Conservation (phyloP, 306 rosid species). For the Alnus glutinosa region DNA sequence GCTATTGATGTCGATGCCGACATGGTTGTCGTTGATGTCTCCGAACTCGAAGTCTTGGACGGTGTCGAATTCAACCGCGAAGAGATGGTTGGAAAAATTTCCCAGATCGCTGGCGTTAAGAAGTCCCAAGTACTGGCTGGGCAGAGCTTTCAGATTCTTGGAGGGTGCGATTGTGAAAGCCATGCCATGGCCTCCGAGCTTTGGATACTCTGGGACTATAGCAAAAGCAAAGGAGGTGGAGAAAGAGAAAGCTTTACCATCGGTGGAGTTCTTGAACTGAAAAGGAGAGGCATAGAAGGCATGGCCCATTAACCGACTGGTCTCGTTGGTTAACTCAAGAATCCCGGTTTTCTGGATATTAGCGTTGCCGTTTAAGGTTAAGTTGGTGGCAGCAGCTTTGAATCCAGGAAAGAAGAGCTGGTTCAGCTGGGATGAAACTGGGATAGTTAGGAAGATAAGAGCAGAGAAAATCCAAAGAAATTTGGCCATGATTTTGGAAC, state of each 20-base stretch:
- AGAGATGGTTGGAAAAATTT: conserved; percentile 62
- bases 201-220: conserved; percentile 75
- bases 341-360: conserved; percentile 47
- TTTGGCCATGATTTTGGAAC: conserved; percentile 32
- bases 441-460: conserved; percentile 31
- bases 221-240: conserved; percentile 66
- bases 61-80: conserved; percentile 83
- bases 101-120: conserved; percentile 57
- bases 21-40: conserved; percentile 83
- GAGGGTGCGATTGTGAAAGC: conserved; percentile 64
- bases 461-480: conserved; percentile 24
- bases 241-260: conserved; percentile 64
- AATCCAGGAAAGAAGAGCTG: conserved; percentile 58
- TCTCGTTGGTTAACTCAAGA: conserved; percentile 59
- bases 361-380: conserved; percentile 54
- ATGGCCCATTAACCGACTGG: conserved; percentile 48
- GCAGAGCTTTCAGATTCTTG: conserved; percentile 53
- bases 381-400: conserved; percentile 35
- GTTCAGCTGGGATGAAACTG: conserved; percentile 38
- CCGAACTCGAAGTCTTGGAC: conserved; percentile 83
- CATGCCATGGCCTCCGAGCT: conserved; percentile 85
- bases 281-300: conserved; percentile 55
- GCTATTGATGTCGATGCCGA: conserved; percentile 71
- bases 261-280: conserved; percentile 54
- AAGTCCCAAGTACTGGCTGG: conserved; percentile 81